Percentiles rank a stretch among this genome's conserved stretches.
phyloP scores from a whole-genome alignment of 495 filamentous ascomycete species.

The Penicillium paradoxum region DNA sequence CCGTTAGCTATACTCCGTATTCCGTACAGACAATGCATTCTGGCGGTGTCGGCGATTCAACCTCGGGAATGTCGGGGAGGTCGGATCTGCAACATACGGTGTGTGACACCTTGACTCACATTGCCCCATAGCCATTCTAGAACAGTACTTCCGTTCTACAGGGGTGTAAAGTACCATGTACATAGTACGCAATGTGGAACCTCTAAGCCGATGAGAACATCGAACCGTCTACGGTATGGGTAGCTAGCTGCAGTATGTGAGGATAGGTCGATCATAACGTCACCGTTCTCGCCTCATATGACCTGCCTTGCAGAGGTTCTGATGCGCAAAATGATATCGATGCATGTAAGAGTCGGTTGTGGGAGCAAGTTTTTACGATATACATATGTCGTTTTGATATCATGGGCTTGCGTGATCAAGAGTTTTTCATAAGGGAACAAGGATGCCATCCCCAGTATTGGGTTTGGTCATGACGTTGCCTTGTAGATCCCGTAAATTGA shows the following conservation, averaged over 20 bases:
- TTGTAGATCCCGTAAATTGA: background rate
- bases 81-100: background rate
- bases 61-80: background rate
- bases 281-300: background rate
- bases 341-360: no score
- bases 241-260: background rate
- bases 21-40: no score
- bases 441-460: background rate
- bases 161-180: background rate
- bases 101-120: background rate
- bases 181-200: background rate
- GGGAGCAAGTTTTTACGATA: no score
- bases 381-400: no score
- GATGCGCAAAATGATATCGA: no score
- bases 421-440: background rate
- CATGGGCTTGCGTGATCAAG: background rate
- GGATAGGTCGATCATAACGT: conserved; percentile 17
- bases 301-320: background rate
- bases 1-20: no score
- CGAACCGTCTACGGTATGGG: background rate
- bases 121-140: background rate
- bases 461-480: conserved; percentile 1
- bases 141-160: background rate
- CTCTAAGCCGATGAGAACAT: background rate
- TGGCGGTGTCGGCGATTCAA: no score